Conservation (phyloP, 2,329 filamentous ascomycete species). For the Phyllosticta citrichinensis region DNA sequence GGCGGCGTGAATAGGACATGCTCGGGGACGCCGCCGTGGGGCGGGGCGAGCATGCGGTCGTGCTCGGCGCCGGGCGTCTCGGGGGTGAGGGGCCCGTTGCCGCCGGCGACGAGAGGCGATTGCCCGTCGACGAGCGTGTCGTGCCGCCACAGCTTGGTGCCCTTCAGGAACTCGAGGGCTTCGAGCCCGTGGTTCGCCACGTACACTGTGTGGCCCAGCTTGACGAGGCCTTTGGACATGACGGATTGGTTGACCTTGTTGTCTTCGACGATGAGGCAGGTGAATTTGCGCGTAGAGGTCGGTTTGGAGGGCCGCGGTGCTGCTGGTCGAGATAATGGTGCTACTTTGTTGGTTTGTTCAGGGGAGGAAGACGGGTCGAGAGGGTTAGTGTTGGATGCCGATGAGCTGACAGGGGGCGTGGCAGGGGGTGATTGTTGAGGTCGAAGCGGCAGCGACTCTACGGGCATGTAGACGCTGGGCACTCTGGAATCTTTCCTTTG, state of each 20-base stretch:
- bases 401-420: constrained; percentile 55
- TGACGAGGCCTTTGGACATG: constrained; percentile 29
- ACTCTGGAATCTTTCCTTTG: not conserved
- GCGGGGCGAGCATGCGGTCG: not conserved
- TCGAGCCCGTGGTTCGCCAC: constrained; percentile 31
- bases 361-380: constrained; percentile 40
- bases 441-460: not conserved
- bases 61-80: not conserved
- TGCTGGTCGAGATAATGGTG: constrained; percentile 24
- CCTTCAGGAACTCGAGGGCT: constrained; percentile 24
- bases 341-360: not conserved
- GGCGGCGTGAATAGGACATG: not conserved
- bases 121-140: not conserved
- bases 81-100: not conserved
- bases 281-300: not conserved
- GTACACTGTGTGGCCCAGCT: constrained; percentile 25
- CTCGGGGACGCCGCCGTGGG: not conserved
- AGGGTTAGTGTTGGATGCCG: constrained; percentile 54
- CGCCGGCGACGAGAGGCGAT: not conserved
- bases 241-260: constrained; percentile 34
- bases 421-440: constrained; percentile 44
- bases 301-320: constrained; percentile 61
- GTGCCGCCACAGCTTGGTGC: constrained; percentile 12
- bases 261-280: constrained; percentile 28
- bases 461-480: not conserved